phyloP scores from a whole-genome alignment of 805 yeast genomes.

The Suhomyces faveliae region DNA sequence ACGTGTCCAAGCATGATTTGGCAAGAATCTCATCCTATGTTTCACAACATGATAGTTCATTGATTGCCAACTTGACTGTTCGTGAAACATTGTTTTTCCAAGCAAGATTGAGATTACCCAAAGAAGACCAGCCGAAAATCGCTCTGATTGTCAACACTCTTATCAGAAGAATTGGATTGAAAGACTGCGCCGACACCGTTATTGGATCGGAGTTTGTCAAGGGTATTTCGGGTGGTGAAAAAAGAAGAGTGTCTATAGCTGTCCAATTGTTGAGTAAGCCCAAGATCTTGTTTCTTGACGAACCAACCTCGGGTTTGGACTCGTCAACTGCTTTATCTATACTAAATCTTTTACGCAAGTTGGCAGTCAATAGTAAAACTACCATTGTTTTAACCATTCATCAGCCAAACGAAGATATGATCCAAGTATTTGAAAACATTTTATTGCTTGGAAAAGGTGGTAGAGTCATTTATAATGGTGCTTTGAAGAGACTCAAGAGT shows the following conservation, averaged over 20 bases:
- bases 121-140: slow-evolving; percentile 15
- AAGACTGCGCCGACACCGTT: slow-evolving; percentile 28
- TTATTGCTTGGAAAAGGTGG: slow-evolving; percentile 26
- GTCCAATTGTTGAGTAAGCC: slow-evolving; percentile 26
- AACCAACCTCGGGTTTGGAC: slow-evolving; percentile 29
- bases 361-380: slow-evolving; percentile 19
- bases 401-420: slow-evolving; percentile 26
- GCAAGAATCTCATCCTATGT: slow-evolving; percentile 23
- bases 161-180: slow-evolving; percentile 21
- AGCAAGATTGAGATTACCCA: slow-evolving; percentile 23
- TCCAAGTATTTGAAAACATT: slow-evolving; percentile 18
- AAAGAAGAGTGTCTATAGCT: slow-evolving; percentile 28
- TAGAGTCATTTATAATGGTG: slow-evolving; percentile 22
- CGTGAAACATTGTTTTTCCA: slow-evolving; percentile 27
- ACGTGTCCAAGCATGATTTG: slow-evolving; percentile 15
- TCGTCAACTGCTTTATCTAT: slow-evolving; percentile 23
- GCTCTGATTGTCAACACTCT: slow-evolving; percentile 16
- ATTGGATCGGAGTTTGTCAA: slow-evolving; percentile 22
- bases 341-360: slow-evolving; percentile 15
- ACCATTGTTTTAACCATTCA: slow-evolving; percentile 26
- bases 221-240: slow-evolving; percentile 30
- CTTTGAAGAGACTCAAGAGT: slow-evolving; percentile 6
- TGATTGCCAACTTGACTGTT: slow-evolving; percentile 24
- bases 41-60: slow-evolving; percentile 24
- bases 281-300: slow-evolving; percentile 25